A percentile compares a stretch with the other conserved stretches of the same genome.
Conservation (phyloP, 257 asterid species). For the Lycium barbarum region DNA sequence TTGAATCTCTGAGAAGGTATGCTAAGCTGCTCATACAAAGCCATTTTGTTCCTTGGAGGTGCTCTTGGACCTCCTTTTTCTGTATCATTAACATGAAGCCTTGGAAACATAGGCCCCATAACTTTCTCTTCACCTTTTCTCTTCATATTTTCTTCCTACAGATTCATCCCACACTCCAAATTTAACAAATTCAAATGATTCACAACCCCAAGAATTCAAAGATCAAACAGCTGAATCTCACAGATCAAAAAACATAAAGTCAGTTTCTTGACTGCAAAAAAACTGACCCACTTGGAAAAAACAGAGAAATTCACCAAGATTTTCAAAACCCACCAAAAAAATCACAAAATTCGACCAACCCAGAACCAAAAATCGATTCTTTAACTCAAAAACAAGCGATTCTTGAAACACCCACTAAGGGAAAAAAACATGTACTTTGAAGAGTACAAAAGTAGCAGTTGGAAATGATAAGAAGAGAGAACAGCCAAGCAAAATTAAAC, state of each 20-base stretch:
- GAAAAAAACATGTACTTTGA: slow-evolving; percentile 13
- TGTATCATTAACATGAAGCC: slow-evolving; percentile 92
- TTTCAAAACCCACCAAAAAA: slow-evolving; percentile 14
- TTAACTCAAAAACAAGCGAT: not conserved
- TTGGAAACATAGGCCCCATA: slow-evolving; percentile 91
- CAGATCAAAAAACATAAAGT: not conserved
- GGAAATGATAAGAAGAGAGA: slow-evolving; percentile 14
- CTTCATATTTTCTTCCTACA: slow-evolving; percentile 52
- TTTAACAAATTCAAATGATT: slow-evolving; percentile 23
- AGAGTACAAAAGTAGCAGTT: not conserved
- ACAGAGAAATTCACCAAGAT: not conserved
- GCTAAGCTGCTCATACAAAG: slow-evolving; percentile 90
- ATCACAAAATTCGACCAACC: not conserved
- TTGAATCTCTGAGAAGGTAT: slow-evolving; percentile 85
- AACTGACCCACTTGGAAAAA: not conserved
- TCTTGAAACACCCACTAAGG: slow-evolving; percentile 26
- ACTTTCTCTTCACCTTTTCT: slow-evolving; percentile 75
- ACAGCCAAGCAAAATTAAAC: slow-evolving; percentile 10
- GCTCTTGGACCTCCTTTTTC: slow-evolving; percentile 99
- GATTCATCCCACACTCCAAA: slow-evolving; percentile 8
- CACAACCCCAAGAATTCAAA: slow-evolving; percentile 16
- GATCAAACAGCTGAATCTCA: not conserved
- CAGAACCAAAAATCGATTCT: not conserved
- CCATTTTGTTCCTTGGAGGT: slow-evolving; percentile 99
- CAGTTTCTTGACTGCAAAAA: not conserved